Evolutionary conservation across 2,329 filamentous ascomycete species (phyloP).

Genomic region (Sphaerulina vaccinii): DNA sequence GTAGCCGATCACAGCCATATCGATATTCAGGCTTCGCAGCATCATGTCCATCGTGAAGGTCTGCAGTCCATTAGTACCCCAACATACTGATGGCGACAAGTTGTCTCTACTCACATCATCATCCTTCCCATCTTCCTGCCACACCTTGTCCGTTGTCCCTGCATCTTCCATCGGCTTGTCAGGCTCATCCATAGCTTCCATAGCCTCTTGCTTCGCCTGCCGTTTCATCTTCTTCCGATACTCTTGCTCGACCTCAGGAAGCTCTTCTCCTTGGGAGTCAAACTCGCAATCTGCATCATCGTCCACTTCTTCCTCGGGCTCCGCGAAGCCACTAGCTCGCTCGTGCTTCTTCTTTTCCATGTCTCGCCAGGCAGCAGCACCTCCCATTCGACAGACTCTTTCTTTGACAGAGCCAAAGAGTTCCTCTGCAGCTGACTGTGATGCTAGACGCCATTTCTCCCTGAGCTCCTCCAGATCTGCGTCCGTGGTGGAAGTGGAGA

Average conservation of each 20-base stretch:
- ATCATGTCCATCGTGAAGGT: conserved; percentile 70
- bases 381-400: conserved; percentile 62
- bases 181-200: conserved; percentile 35
- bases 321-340: conserved; percentile 35
- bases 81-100: neutral
- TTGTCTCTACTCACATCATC: conserved; percentile 40
- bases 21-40: conserved; percentile 64
- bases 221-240: conserved; percentile 51
- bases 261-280: conserved; percentile 36
- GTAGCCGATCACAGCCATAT: conserved; percentile 62
- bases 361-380: conserved; percentile 53
- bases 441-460: conserved; percentile 60
- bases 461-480: conserved; percentile 58
- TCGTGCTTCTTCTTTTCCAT: conserved; percentile 39
- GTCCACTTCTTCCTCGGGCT: conserved; percentile 34
- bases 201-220: conserved; percentile 51
- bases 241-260: conserved; percentile 42
- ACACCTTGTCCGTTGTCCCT: conserved; percentile 40
- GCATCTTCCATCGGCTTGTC: conserved; percentile 39
- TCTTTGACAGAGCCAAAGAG: conserved; percentile 62
- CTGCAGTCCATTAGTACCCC: conserved; percentile 38
- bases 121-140: conserved; percentile 38
- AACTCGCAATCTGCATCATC: conserved; percentile 40
- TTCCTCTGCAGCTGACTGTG: conserved; percentile 65
- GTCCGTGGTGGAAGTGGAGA: conserved; percentile 49